phyloP scores from a whole-genome alignment of 1,139 yeast genomes.

The Nematodospora anomalae region DNA sequence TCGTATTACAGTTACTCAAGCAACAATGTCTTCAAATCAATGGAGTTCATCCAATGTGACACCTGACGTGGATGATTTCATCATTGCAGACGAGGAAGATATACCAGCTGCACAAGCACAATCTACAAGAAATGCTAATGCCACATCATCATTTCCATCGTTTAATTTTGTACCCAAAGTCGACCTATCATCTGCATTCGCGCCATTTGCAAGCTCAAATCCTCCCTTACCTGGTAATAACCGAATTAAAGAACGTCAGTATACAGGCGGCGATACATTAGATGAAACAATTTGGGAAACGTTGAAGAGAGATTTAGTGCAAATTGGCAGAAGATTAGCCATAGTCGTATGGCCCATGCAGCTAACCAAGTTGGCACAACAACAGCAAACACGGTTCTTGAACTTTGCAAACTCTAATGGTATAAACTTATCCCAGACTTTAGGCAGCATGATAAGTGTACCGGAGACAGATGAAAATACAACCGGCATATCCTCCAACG shows the following conservation, averaged over 20 bases:
- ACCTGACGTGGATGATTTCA: constrained; percentile 25
- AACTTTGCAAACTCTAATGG: constrained; percentile 48
- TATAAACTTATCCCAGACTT: constrained; percentile 42
- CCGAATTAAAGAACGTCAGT: constrained; percentile 67
- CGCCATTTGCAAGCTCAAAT: constrained; percentile 33
- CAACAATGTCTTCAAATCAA: constrained; percentile 10
- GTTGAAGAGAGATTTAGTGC: constrained; percentile 62
- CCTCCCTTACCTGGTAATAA: constrained; percentile 43
- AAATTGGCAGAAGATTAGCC: constrained; percentile 62
- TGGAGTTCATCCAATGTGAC: constrained; percentile 17
- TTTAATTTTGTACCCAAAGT: constrained; percentile 34
- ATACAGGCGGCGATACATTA: constrained; percentile 79
- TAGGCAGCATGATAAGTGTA: constrained; percentile 30
- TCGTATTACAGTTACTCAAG: no score
- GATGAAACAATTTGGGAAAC: constrained; percentile 81
- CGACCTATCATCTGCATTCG: constrained; percentile 40
- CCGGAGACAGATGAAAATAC: constrained; percentile 25
- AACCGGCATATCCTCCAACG: constrained; percentile 19
- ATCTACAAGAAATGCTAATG: constrained; percentile 3
- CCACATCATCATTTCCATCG: constrained; percentile 9
- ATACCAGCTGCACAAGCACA: constrained; percentile 7
- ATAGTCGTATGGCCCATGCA: constrained; percentile 75
- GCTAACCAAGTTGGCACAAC: constrained; percentile 40
- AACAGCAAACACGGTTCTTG: constrained; percentile 45
- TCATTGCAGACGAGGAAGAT: constrained; percentile 28